These are phyloP conservation scores for Linum usitatissimum DNA, from an alignment of 345 rosid species.

Conservation along the genomic window DNA sequence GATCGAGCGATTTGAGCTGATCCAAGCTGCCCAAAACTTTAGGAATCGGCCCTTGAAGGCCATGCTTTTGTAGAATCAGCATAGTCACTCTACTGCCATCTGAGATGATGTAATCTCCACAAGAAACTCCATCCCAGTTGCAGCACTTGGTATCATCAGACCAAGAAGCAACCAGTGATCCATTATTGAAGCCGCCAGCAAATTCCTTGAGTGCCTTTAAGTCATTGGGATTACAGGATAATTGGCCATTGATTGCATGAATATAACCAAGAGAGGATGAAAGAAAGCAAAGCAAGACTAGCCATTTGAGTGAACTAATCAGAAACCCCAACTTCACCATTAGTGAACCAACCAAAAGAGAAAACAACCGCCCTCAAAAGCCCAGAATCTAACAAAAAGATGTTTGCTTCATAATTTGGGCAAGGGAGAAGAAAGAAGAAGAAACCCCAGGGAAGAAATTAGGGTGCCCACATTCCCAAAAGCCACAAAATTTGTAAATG, in stretches of 20 bases:
- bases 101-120: conserved; percentile 21
- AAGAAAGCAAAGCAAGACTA: conserved; percentile 33
- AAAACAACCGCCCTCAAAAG: too few species aligned
- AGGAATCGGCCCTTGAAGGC: conserved; percentile 48
- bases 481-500: conserved; percentile 26
- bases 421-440: conserved; percentile 17
- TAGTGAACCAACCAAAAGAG: conserved; percentile 22
- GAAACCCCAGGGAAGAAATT: too few species aligned
- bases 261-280: conserved; percentile 39
- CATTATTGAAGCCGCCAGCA: conserved; percentile 45
- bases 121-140: conserved; percentile 76
- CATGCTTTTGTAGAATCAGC: conserved; percentile 41
- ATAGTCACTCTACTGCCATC: conserved; percentile 34
- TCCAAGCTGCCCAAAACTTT: conserved; percentile 43
- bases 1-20: conserved; percentile 48
- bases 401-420: conserved; percentile 13
- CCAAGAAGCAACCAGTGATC: conserved; percentile 46
- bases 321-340: conserved; percentile 29
- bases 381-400: conserved; percentile 18
- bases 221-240: conserved; percentile 55
- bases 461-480: conserved; percentile 26
- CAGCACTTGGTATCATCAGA: conserved; percentile 42
- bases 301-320: conserved; percentile 32
- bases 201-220: conserved; percentile 47
- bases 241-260: conserved; percentile 3